Base-by-base conservation (phyloP, 768 basidiomycete species). In the Naematelia aurantialba region DNA sequence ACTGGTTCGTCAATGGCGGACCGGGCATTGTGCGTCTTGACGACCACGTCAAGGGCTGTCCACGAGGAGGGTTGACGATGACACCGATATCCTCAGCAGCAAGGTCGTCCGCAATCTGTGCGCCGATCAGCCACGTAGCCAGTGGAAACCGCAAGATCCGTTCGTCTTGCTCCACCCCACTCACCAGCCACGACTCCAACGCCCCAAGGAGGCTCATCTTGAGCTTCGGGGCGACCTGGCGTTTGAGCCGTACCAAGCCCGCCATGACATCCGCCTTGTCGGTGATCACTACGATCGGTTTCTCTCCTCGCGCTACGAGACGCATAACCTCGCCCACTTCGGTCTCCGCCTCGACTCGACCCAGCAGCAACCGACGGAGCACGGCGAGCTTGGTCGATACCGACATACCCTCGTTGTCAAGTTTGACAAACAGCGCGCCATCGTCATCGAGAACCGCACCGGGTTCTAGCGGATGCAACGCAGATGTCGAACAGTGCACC, bases 341-440 rank as follows among this genome's bases (percentile, higher is more conserved):
- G 34, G 34, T 39, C 8, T 39, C 34, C 17, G 8, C 8, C 17
- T 39, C 34, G 34, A 17, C 34, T 39, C 17, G 8, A 17, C 34
- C 34, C 22, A 86, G 78, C 5, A 94, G 79, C 34, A 91, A 78
- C 8, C 81, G 79, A 1, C 91, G 82, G 46, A 96, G 78, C 3
- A 84, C 80, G 13, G 86, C 86, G 60, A 94, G 85, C 65, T 91
- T 85, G n/a, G 86, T 87, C 75, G 90, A 90, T 26, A 90, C 81
- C 59, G 88, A 87, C 0, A 81, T 79, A 13, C 76, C 78, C 31
- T 46, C 52, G 22, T 78, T 78, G 67, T 84, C 83, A 45, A 91
- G 72, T 12, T 78, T 67, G 63, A 92, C 79, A 63, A 91, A 89
- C 3, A 92, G 73, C 0, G 89, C 87, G 3, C 81, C 82, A n/a